Percentiles rank a stretch among this genome's conserved stretches.
These are phyloP conservation scores for Suhomyces kunorum DNA, from an alignment of 1,139 yeast species.

Conservation along the genomic window DNA sequence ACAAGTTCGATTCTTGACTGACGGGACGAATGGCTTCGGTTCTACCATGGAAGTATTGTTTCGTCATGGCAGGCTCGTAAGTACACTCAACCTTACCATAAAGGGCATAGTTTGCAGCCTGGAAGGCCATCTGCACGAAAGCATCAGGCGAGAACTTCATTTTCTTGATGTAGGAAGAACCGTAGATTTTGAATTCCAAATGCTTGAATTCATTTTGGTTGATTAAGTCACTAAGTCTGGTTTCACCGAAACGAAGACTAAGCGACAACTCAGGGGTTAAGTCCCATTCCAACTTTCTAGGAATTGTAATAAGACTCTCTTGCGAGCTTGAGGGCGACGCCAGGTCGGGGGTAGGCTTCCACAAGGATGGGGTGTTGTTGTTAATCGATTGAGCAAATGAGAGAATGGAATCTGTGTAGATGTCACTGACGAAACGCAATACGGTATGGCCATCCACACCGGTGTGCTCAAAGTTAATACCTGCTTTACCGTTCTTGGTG, in stretches of 20 bases:
- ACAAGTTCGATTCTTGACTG: conserved; percentile 73
- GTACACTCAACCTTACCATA: conserved; percentile 93
- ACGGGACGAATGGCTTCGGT: conserved; percentile 91
- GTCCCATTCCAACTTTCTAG: conserved; percentile 88
- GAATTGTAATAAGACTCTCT: conserved; percentile 56
- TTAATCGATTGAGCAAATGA: conserved; percentile 85
- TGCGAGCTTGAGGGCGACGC: conserved; percentile 4
- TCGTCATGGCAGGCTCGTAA: conserved; percentile 96
- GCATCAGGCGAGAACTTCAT: conserved; percentile 95
- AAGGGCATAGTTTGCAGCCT: conserved; percentile 86
- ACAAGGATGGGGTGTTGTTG: conserved; percentile 75
- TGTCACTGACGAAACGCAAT: conserved; percentile 81
- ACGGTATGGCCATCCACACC: conserved; percentile 97
- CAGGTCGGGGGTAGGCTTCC: conserved; percentile 40
- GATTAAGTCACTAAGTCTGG: conserved; percentile 81
- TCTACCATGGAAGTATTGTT: conserved; percentile 81
- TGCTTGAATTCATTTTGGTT: conserved; percentile 88
- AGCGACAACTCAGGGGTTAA: conserved; percentile 73
- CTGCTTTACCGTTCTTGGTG: conserved; percentile 91
- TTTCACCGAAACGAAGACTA: conserved; percentile 87
- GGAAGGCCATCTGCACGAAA: conserved; percentile 91
- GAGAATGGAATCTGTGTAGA: conserved; percentile 85
- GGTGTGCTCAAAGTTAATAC: conserved; percentile 91
- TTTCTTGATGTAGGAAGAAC: conserved; percentile 74
- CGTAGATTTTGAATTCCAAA: conserved; percentile 74